phyloP scores from a whole-genome alignment of 257 asterid species.

The Nicotiana paniculata region DNA sequence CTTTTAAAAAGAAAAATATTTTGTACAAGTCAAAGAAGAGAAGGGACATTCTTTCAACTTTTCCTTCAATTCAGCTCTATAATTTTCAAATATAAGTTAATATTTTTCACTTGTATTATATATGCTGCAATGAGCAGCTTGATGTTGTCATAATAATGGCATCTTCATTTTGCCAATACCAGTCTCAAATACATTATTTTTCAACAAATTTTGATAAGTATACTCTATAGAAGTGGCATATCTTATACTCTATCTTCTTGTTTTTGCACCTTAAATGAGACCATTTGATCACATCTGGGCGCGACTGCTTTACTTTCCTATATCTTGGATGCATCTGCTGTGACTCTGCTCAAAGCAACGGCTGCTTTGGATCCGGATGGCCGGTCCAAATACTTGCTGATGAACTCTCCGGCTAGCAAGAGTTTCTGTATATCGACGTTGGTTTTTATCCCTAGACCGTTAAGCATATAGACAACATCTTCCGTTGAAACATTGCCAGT shows the following conservation, averaged over 20 bases:
- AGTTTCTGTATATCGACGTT: constrained; percentile 62
- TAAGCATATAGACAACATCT: constrained; percentile 88
- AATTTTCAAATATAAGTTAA: too few relatives aligned
- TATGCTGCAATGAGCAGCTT: constrained; percentile 4
- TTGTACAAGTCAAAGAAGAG: too few relatives aligned
- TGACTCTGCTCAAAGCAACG: constrained; percentile 44
- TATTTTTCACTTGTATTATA: neutral
- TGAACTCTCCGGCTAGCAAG: constrained; percentile 69
- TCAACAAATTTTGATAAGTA: neutral
- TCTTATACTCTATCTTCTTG: neutral
- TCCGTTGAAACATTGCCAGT: constrained; percentile 92
- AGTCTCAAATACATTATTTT: neutral
- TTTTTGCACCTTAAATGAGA: neutral
- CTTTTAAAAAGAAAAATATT: too few relatives aligned
- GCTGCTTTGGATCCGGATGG: constrained; percentile 79
- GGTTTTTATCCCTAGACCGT: constrained; percentile 68
- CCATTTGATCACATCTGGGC: neutral
- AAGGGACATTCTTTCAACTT: too few relatives aligned
- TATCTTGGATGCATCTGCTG: constrained; percentile 40
- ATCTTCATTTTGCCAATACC: neutral
- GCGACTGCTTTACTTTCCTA: constrained; percentile 1
- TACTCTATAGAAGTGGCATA: neutral
- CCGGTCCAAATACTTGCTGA: constrained; percentile 56
- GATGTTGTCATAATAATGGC: neutral
- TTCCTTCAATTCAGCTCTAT: too few relatives aligned